These are phyloP conservation scores for Candida verbasci DNA, from an alignment of 805 yeast genomes.

Conservation along the genomic window DNA sequence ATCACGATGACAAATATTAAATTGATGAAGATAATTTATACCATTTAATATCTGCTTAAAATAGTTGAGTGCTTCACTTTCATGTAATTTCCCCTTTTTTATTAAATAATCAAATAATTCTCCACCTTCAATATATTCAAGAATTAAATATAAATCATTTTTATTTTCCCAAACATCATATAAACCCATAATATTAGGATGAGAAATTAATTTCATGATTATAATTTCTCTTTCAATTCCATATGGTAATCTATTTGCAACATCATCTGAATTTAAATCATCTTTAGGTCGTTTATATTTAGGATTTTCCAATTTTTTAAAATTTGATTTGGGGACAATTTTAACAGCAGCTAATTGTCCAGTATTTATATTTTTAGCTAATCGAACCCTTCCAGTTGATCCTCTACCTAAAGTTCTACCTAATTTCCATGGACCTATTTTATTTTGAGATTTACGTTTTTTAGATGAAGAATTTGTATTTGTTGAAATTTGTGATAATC, in stretches of 20 bases:
- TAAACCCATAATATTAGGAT: conserved; percentile 72
- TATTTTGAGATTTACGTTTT: conserved; percentile 45
- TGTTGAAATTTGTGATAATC: conserved; percentile 48
- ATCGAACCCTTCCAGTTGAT: conserved; percentile 90
- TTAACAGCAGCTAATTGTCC: conserved; percentile 95
- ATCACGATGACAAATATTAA: conserved; percentile 86
- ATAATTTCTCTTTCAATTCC: conserved; percentile 86
- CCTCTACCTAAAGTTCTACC: conserved; percentile 95
- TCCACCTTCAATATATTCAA: conserved; percentile 97
- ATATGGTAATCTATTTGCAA: conserved; percentile 57
- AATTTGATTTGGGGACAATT: conserved; percentile 83
- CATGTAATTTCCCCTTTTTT: conserved; percentile 83
- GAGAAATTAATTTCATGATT: conserved; percentile 76
- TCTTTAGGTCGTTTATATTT: conserved; percentile 34
- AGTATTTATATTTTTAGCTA: conserved; percentile 81
- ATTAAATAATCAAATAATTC: conserved; percentile 90
- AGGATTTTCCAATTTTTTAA: conserved; percentile 46
- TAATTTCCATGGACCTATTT: conserved; percentile 94
- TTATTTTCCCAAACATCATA: conserved; percentile 88
- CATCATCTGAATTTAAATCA: conserved; percentile 9
- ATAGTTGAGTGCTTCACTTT: conserved; percentile 83
- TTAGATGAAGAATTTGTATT: conserved; percentile 36
- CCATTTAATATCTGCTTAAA: conserved; percentile 85
- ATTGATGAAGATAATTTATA: conserved; percentile 77
- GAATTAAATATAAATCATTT: conserved; percentile 74